A percentile compares a stretch with the other conserved stretches of the same genome.
Conservation (phyloP, 2,329 filamentous ascomycete genomes). For the Domatiomyces catenatus region DNA sequence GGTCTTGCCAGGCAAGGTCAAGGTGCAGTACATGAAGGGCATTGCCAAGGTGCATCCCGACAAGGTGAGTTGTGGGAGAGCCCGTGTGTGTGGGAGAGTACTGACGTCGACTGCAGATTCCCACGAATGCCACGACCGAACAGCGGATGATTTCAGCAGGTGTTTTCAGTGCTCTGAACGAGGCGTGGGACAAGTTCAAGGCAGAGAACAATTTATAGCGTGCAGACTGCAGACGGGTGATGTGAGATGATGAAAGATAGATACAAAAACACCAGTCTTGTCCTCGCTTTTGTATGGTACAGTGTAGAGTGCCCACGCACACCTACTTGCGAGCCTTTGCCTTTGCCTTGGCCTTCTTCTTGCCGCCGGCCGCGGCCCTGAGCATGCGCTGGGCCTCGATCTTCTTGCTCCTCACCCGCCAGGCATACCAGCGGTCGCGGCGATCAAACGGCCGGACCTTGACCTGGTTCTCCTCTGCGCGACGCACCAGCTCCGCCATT, state of each 20-base stretch:
- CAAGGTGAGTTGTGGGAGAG: slow-evolving; percentile 77
- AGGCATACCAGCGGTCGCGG: slow-evolving; percentile 48
- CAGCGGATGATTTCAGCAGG: slow-evolving; percentile 52
- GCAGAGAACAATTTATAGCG: slow-evolving; percentile 41
- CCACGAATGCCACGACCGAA: slow-evolving; percentile 49
- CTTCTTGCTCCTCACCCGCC: slow-evolving; percentile 43
- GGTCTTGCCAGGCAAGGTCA: slow-evolving; percentile 85
- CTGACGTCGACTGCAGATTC: slow-evolving; percentile 31
- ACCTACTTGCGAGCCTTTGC: not conserved
- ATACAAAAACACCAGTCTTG: not conserved
- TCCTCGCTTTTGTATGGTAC: not conserved
- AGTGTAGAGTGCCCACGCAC: not conserved
- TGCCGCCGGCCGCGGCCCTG: slow-evolving; percentile 56
- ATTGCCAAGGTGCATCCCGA: slow-evolving; percentile 98
- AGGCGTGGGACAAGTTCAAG: slow-evolving; percentile 56
- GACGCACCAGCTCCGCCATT: slow-evolving; percentile 28
- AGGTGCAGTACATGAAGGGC: slow-evolving; percentile 92
- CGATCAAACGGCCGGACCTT: slow-evolving; percentile 41
- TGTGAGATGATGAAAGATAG: not conserved
- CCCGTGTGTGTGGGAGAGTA: not conserved
- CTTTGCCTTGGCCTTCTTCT: slow-evolving; percentile 50
- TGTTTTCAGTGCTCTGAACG: slow-evolving; percentile 50
- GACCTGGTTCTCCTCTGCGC: slow-evolving; percentile 38
- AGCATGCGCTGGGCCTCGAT: slow-evolving; percentile 24
- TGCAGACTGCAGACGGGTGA: not conserved